Evolutionary conservation across 2,329 filamentous ascomycete genomes (phyloP), one percentile per base, ranked within the genome.

Genomic region (Fusarium goolgardi): DNA sequence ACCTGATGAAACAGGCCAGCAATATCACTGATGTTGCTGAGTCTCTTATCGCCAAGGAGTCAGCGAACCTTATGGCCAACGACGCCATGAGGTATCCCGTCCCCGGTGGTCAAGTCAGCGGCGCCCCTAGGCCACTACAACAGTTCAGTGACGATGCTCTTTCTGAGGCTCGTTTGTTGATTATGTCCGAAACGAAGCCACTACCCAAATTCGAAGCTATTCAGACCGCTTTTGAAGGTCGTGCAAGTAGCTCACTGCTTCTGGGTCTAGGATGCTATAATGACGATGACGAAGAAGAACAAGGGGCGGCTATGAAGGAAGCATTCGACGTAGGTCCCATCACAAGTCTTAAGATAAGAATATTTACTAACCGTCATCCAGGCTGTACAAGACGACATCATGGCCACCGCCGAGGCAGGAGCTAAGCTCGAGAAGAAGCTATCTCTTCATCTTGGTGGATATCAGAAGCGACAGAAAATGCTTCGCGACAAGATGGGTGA

Each of bases 391-490:
- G 87, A 92, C 46, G 84, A 86, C 10, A 91, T 97, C 65, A 85
- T 92, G 71, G 82, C 86, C 4, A 88, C 89, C 0, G 96, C 94
- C 4, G 90, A 95, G 71, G 86, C 90, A 59, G 92, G 92, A 55
- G 93, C 93, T 76, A 96, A 95, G 79, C 83, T 97, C 2, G 94
- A 98, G 80, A 97, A 97, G 86, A 97, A 96, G 80, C 86, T 99
- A n/a, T 84, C 85, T 0, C 84, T 97, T 55, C 90, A 96, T 73
- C 88, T 97, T 4, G 94, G 94, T 25, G 96, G 96, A 16, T 99
- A 99, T 80, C 90, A 94, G 77, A 90, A 94, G 71, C 91, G 96
- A 32, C 89, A 93, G 34, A 94, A 94, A 78, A 89, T 88, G 71
- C 85, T 99, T 27, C 87, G 89, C 23, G 86, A 89, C 63, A 98